These are phyloP conservation scores for Talaromyces stipitatus DNA, from an alignment of 495 filamentous ascomycete genomes.

Conservation along the genomic window DNA sequence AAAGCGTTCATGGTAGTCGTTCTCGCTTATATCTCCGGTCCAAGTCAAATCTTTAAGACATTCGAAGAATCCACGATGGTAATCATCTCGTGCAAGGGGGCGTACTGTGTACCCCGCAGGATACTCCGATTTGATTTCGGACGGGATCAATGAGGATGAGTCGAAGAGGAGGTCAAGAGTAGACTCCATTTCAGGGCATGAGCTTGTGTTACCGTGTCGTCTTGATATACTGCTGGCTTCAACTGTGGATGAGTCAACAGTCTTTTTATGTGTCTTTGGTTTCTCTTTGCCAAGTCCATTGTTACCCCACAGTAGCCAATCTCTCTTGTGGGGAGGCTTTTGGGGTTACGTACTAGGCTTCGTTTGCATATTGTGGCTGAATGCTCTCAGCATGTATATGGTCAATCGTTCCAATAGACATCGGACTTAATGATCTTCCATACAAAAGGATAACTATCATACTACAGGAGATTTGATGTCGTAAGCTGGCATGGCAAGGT, in stretches of 20 bases:
- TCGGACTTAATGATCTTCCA: neutral
- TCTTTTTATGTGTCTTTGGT: too few relatives aligned
- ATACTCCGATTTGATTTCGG: constrained; percentile 2
- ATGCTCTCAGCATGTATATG: too few relatives aligned
- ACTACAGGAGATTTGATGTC: too few relatives aligned
- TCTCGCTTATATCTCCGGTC: constrained; percentile 2
- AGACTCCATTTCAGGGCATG: neutral
- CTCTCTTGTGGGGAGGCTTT: too few relatives aligned
- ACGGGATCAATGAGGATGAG: neutral
- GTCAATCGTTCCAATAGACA: neutral
- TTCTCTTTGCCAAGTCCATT: too few relatives aligned
- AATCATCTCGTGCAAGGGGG: constrained; percentile 5
- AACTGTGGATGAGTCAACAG: too few relatives aligned
- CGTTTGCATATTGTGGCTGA: neutral
- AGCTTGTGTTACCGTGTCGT: too few relatives aligned
- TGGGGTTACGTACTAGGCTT: too few relatives aligned
- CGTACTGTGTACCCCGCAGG: constrained; percentile 6
- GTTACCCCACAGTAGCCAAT: too few relatives aligned
- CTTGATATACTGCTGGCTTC: too few relatives aligned
- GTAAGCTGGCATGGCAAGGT: too few relatives aligned
- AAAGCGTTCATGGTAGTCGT: neutral
- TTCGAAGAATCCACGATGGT: constrained; percentile 1
- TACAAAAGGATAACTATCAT: neutral
- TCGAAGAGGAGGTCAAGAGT: constrained; percentile 3
- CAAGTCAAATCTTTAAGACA: constrained; percentile 1